Conservation (phyloP, 441 rosid species). For the Hura crepitans region DNA sequence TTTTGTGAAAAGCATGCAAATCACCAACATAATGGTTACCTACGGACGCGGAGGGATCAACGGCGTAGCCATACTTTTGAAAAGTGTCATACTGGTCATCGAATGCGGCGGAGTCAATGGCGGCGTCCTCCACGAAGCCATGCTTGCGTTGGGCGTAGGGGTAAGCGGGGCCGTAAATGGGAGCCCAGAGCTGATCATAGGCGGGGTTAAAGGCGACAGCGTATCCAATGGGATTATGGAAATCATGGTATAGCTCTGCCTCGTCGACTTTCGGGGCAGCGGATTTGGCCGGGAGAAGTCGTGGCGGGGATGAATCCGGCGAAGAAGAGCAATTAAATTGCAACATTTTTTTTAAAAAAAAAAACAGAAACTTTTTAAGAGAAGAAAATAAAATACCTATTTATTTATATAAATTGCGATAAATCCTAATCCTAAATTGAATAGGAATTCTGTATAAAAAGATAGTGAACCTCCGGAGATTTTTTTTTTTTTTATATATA, state of each 20-base stretch:
- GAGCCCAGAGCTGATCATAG: constrained; percentile 94
- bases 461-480: no score
- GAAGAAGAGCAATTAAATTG: no score
- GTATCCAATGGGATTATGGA: constrained; percentile 72
- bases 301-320: constrained; percentile 82
- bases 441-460: no score
- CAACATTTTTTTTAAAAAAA: no score
- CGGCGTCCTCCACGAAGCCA: constrained; percentile 91
- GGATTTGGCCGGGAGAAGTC: constrained; percentile 66
- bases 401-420: no score
- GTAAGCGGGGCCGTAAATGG: constrained; percentile 79
- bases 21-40: constrained; percentile 80
- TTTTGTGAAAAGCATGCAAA: constrained; percentile 54
- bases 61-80: constrained; percentile 81
- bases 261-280: constrained; percentile 89
- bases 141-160: constrained; percentile 96
- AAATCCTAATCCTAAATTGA: no score
- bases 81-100: constrained; percentile 97
- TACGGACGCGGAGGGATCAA: constrained; percentile 60
- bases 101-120: constrained; percentile 73
- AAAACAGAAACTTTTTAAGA: no score
- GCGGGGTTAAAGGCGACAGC: constrained; percentile 74
- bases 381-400: no score
- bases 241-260: constrained; percentile 57
- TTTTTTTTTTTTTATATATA: no score